Conservation (phyloP, 495 filamentous ascomycete species). For the Aspergillus sclerotioniger region DNA sequence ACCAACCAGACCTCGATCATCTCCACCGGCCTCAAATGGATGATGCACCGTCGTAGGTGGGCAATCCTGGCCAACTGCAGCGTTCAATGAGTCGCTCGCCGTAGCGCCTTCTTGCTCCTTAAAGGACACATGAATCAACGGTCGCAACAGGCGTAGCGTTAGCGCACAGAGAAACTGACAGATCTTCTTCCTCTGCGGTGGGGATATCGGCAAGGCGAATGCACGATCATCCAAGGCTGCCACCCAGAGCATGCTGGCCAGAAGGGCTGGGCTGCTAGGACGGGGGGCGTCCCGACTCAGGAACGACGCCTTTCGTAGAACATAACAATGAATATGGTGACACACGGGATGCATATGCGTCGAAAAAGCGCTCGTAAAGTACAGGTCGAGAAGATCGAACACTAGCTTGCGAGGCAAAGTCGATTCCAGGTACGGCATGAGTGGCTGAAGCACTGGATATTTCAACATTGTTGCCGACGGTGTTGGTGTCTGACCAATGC, state of each 20-base stretch:
- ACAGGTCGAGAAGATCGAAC: constrained; percentile 82
- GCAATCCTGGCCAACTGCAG: constrained; percentile 26
- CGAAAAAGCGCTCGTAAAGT: constrained; percentile 83
- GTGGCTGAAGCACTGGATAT: constrained; percentile 82
- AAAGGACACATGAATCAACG: constrained; percentile 69
- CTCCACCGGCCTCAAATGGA: constrained; percentile 62
- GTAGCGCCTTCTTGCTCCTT: constrained; percentile 34
- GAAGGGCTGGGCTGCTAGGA: constrained; percentile 78
- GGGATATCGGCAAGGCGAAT: constrained; percentile 79
- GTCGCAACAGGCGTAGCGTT: constrained; percentile 80
- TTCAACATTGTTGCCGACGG: constrained; percentile 46
- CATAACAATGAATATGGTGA: constrained; percentile 87
- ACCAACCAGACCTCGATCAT: constrained; percentile 73
- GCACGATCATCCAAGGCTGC: constrained; percentile 90
- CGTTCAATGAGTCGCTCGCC: constrained; percentile 27
- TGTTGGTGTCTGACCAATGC: constrained; percentile 17
- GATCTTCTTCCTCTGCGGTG: constrained; percentile 79
- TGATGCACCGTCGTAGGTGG: constrained; percentile 36
- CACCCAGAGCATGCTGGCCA: constrained; percentile 95
- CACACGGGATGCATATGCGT: constrained; percentile 85
- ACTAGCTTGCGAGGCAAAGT: constrained; percentile 75
- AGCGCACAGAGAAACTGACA: constrained; percentile 89
- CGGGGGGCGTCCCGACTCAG: constrained; percentile 74
- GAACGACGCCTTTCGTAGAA: constrained; percentile 87
- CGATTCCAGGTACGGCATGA: constrained; percentile 71